phyloP scores from a whole-genome alignment of 148 eudicot species.

The Mesembryanthemum crystallinum region DNA sequence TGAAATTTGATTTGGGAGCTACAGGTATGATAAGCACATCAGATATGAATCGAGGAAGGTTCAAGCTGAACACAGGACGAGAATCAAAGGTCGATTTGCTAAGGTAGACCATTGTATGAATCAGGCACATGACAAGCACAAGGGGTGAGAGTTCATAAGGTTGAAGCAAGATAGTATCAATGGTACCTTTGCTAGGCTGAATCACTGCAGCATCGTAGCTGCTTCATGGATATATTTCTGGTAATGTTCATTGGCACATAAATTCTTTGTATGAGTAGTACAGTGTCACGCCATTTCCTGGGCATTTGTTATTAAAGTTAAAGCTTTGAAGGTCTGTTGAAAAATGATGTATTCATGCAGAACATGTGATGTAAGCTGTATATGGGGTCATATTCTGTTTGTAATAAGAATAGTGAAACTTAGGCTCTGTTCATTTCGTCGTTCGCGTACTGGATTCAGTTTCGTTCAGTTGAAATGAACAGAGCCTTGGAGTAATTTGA shows the following conservation, averaged over 20 bases:
- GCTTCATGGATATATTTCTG: not conserved
- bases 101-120: conserved; percentile 43
- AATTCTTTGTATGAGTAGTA: conserved; percentile 2
- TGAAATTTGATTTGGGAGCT: conserved; percentile 15
- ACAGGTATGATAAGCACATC: conserved; percentile 80
- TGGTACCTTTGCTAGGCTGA: not conserved
- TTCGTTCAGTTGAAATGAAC: too few relatives aligned
- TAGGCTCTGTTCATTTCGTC: not conserved
- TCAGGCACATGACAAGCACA: not conserved
- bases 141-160: not conserved
- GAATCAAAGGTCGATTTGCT: conserved; percentile 86
- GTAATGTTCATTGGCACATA: not conserved
- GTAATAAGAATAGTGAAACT: not conserved
- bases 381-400: not conserved
- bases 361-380: not conserved
- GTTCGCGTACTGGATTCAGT: too few relatives aligned
- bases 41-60: conserved; percentile 79
- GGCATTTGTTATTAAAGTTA: not conserved
- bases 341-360: not conserved
- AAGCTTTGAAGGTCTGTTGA: not conserved
- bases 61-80: conserved; percentile 70
- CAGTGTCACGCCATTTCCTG: not conserved
- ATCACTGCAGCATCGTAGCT: not conserved
- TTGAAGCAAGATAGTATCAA: not conserved
- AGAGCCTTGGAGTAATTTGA: too few relatives aligned